Evolutionary conservation across 2,329 filamentous ascomycete species (phyloP).

Genomic region (Phyllosticta paracitricarpa): DNA sequence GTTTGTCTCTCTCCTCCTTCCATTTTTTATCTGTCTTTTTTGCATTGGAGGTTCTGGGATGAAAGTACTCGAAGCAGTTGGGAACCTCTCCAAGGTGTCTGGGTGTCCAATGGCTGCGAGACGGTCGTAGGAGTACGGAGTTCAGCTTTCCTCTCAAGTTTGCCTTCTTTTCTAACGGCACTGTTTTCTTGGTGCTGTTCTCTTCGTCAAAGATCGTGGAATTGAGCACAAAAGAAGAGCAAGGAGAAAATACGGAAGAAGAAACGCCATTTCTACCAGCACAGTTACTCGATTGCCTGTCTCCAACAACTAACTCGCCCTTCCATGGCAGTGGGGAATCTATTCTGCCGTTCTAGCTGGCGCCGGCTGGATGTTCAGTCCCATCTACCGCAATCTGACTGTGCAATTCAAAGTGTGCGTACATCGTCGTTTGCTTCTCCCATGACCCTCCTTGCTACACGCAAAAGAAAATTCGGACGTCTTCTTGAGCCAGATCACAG

Average conservation of each 20-base stretch:
- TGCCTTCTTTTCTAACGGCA: no score
- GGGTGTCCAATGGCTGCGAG: no score
- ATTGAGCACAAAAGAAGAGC: no score
- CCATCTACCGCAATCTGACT: slow-evolving; percentile 62
- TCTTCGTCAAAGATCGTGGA: no score
- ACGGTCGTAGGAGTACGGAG: no score
- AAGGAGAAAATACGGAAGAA: no score
- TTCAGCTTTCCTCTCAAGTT: no score
- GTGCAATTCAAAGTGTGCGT: slow-evolving; percentile 69
- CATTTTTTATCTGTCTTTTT: not conserved
- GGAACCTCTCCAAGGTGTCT: no score
- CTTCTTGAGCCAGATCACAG: not conserved
- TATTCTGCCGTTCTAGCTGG: slow-evolving; percentile 52
- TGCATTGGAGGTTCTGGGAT: not conserved
- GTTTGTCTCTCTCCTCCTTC: no score
- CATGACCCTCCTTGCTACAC: not conserved
- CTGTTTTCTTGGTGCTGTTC: no score
- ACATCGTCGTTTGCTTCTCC: not conserved
- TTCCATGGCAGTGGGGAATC: slow-evolving; percentile 51
- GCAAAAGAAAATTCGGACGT: not conserved
- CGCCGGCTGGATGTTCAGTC: slow-evolving; percentile 54
- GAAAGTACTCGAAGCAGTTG: no score
- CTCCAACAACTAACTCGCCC: not conserved
- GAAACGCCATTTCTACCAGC: no score
- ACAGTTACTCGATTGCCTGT: not conserved